Evolutionary conservation across 2,329 filamentous ascomycete species (phyloP).

Genomic region (Diaporthe citrichinensis): DNA sequence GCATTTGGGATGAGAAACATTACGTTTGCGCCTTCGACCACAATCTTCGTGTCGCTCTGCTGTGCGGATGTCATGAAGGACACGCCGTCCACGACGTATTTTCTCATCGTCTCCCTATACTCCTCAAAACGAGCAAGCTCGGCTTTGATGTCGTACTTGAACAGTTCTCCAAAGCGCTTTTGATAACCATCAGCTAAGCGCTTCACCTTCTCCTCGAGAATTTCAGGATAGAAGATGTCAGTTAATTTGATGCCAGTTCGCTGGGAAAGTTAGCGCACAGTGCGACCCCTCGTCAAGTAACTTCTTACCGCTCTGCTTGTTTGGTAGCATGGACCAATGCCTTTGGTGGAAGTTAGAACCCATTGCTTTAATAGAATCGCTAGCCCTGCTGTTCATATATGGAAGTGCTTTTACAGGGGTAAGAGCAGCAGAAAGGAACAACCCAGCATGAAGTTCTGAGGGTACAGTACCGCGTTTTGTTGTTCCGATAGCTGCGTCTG

Average conservation of each 20-base stretch:
- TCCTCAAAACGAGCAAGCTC: slow-evolving; percentile 75
- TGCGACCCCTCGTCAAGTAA: too few species aligned
- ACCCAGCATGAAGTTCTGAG: too few species aligned
- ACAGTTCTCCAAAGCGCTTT: slow-evolving; percentile 77
- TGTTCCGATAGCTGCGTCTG: slow-evolving; percentile 54
- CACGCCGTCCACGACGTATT: slow-evolving; percentile 77
- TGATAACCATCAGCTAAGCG: slow-evolving; percentile 73
- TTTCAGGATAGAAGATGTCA: slow-evolving; percentile 76
- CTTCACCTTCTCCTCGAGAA: slow-evolving; percentile 77
- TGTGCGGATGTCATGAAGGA: slow-evolving; percentile 73
- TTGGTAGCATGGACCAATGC: slow-evolving; percentile 48
- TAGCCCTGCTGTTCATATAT: too few species aligned
- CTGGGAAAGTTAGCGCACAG: too few species aligned
- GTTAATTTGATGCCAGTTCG: slow-evolving; percentile 75
- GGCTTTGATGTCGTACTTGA: slow-evolving; percentile 76
- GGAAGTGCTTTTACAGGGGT: too few species aligned
- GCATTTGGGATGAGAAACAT: too few species aligned
- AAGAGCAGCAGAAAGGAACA: too few species aligned
- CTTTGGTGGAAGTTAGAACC: too few species aligned
- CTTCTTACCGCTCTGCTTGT: slow-evolving; percentile 42
- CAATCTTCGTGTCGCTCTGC: slow-evolving; percentile 63
- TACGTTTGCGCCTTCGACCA: slow-evolving; percentile 70
- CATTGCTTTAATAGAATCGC: too few species aligned
- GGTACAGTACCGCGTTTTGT: slow-evolving; percentile 48
- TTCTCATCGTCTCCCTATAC: slow-evolving; percentile 69